Percentiles rank a stretch among this genome's conserved stretches.
Conservation (phyloP, 352 stramenopile genomes). For the Phytophthora pluvialis region DNA sequence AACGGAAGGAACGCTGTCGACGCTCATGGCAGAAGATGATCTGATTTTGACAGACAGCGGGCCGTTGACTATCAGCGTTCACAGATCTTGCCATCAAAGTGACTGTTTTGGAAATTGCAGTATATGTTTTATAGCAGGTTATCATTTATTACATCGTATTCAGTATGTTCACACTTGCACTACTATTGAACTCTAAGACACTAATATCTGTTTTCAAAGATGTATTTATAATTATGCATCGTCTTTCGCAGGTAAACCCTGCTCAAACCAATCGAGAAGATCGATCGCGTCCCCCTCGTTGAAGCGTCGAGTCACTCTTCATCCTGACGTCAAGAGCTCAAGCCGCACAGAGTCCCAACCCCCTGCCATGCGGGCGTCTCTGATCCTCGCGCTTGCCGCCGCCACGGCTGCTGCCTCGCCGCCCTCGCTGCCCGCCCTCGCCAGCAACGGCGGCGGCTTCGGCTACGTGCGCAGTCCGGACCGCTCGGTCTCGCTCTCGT, state of each 20-base stretch:
- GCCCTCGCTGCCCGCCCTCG: constrained; percentile 5
- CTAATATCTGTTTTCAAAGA: not conserved
- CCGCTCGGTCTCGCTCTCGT: constrained; percentile 70
- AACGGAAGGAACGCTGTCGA: constrained; percentile 11
- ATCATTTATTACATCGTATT: not conserved
- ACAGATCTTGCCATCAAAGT: not conserved
- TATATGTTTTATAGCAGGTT: not conserved
- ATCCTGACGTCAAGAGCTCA: constrained; percentile 32
- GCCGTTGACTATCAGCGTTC: not conserved
- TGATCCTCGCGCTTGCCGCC: constrained; percentile 17
- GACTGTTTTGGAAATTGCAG: not conserved
- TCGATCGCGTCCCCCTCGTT: constrained; percentile 17
- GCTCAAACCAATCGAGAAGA: constrained; percentile 25
- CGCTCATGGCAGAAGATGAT: constrained; percentile 20
- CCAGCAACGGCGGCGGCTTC: constrained; percentile 29
- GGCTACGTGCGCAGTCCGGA: constrained; percentile 80
- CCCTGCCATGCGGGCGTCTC: constrained; percentile 20
- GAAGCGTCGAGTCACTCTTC: constrained; percentile 28
- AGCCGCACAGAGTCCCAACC: not conserved
- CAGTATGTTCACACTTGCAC: not conserved
- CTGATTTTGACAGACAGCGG: not conserved
- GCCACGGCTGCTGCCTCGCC: constrained; percentile 10
- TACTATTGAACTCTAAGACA: not conserved
- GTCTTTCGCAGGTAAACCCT: not conserved
- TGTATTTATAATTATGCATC: not conserved